Evolutionary conservation across 2,329 filamentous ascomycete species (phyloP).

Genomic region (Colletotrichum aenigma): DNA sequence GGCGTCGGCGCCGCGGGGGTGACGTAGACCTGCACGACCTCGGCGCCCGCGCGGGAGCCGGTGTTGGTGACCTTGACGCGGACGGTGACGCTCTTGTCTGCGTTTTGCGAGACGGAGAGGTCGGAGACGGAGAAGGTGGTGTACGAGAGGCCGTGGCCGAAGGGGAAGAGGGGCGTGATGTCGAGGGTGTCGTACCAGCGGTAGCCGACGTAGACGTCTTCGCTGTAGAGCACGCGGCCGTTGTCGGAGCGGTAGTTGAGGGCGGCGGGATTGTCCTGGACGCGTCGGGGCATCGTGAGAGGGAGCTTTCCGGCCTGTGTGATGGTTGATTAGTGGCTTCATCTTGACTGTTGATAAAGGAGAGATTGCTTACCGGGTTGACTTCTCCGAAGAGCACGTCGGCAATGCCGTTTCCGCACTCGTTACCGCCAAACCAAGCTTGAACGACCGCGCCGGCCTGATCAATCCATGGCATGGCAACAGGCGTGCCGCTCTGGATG

Average conservation of each 20-base stretch:
- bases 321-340: conserved; percentile 22
- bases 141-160: conserved; percentile 72
- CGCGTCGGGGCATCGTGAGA: conserved; percentile 66
- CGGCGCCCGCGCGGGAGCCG: conserved; percentile 26
- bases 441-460: conserved; percentile 42
- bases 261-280: conserved; percentile 73
- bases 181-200: conserved; percentile 64
- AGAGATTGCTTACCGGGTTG: conserved; percentile 39
- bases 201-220: conserved; percentile 77
- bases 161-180: conserved; percentile 63
- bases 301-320: conserved; percentile 73
- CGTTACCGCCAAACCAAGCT: conserved; percentile 31
- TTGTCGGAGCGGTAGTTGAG: conserved; percentile 70
- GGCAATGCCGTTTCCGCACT: conserved; percentile 27
- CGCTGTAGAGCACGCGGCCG: conserved; percentile 70
- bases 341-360: rapidly evolving
- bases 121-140: conserved; percentile 63
- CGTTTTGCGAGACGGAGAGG: conserved; percentile 40
- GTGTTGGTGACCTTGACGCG: conserved; percentile 51
- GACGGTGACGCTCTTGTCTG: conserved; percentile 18
- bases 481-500: conserved; percentile 64
- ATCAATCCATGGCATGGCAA: conserved; percentile 51
- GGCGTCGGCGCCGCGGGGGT: conserved; percentile 25
- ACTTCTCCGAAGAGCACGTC: conserved; percentile 29
- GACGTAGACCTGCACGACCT: conserved; percentile 35